A percentile compares a stretch with the other conserved stretches of the same genome.
Evolutionary conservation across 495 filamentous ascomycete species (phyloP).

Genomic region (Hapsidospora chrysogenum): DNA sequence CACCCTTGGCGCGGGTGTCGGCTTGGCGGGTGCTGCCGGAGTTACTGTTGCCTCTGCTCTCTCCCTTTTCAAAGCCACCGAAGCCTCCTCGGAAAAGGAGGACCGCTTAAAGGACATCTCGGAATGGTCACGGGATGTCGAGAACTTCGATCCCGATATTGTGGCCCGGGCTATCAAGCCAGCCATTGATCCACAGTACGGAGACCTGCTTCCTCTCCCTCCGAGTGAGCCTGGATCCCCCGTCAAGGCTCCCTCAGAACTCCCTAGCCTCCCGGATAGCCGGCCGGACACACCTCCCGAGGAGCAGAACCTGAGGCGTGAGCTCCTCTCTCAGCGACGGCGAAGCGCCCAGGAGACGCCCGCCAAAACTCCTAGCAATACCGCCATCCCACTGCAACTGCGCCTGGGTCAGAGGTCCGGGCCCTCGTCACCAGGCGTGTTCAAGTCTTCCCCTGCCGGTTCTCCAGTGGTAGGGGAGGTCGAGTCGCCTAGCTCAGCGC

Average conservation of each 20-base stretch:
- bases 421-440: slow-evolving; percentile 22
- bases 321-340: slow-evolving; percentile 12
- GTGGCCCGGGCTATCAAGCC: slow-evolving; percentile 30
- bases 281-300: slow-evolving; percentile 29
- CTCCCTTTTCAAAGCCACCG: slow-evolving; percentile 23
- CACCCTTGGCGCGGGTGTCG: slow-evolving; percentile 44
- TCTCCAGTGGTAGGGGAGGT: neutral
- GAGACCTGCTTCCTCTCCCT: slow-evolving; percentile 37
- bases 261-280: slow-evolving; percentile 34
- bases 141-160: slow-evolving; percentile 33
- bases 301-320: slow-evolving; percentile 11
- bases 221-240: slow-evolving; percentile 32
- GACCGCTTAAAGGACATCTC: slow-evolving; percentile 5
- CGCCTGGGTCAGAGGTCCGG: slow-evolving; percentile 24
- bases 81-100: slow-evolving; percentile 11
- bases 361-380: slow-evolving; percentile 17
- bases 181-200: slow-evolving; percentile 38
- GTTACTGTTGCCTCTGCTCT: slow-evolving; percentile 23
- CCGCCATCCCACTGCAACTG: slow-evolving; percentile 33
- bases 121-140: slow-evolving; percentile 14
- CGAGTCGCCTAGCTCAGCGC: slow-evolving; percentile 14
- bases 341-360: slow-evolving; percentile 18
- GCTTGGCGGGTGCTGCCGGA: slow-evolving; percentile 27
- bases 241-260: slow-evolving; percentile 13
- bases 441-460: slow-evolving; percentile 14